Evolutionary conservation across 2,329 filamentous ascomycete species (phyloP).

Genomic region (Trichocomaceae sp.): DNA sequence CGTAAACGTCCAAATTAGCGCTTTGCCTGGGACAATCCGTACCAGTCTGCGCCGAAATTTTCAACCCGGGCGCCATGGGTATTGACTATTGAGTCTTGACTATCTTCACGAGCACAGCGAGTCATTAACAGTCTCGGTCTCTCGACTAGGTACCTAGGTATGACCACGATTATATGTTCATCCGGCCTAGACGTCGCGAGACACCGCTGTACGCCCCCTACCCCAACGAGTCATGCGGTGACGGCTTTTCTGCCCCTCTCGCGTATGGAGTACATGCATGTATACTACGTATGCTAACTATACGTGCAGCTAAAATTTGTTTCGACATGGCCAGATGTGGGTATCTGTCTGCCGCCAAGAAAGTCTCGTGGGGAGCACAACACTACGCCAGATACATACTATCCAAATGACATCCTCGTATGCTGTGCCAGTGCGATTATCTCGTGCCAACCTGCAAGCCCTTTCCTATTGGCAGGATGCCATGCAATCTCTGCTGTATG

Average conservation of each 20-base stretch:
- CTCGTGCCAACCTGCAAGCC: constrained; percentile 5
- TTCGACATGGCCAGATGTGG: not conserved
- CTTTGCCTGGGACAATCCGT: not conserved
- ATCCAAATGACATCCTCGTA: not conserved
- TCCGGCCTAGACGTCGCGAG: not conserved
- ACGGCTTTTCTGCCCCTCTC: not conserved
- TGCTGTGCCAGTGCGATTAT: not conserved
- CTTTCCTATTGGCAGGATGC: not conserved
- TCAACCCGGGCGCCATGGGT: not conserved
- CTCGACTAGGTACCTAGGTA: too few species aligned
- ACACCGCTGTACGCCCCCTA: not conserved
- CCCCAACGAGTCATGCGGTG: not conserved
- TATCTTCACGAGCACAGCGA: not conserved
- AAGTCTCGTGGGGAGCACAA: too few species aligned
- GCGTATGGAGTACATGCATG: not conserved
- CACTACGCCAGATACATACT: not conserved
- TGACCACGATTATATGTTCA: not conserved
- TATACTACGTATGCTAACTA: not conserved
- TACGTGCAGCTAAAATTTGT: not conserved
- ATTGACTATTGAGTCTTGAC: not conserved
- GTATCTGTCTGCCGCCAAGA: constrained; percentile 3
- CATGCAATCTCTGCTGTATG: not conserved
- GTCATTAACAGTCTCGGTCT: too few species aligned
- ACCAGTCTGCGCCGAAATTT: not conserved
- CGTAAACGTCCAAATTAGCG: not conserved